phyloP scores from a whole-genome alignment of 352 stramenopile species.

The Elongisporangium anandrum region DNA sequence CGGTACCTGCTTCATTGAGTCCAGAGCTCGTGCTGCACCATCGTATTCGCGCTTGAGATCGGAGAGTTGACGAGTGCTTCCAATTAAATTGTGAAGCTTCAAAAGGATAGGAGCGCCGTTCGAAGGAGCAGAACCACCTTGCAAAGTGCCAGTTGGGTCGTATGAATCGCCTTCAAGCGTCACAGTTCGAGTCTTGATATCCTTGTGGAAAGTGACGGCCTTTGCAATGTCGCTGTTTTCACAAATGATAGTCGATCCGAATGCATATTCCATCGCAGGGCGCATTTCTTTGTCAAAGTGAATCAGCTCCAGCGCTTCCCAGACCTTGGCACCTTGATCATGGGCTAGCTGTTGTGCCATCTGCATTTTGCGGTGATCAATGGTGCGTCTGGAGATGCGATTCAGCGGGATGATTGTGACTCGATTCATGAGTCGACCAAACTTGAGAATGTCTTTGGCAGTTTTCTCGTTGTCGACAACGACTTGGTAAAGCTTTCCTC shows the following conservation, averaged over 20 bases:
- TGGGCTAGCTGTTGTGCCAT: slow-evolving; percentile 82
- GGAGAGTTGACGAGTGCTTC: slow-evolving; percentile 54
- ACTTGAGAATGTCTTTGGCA: slow-evolving; percentile 97
- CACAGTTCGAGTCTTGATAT: slow-evolving; percentile 95
- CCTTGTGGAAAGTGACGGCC: slow-evolving; percentile 81
- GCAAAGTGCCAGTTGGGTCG: slow-evolving; percentile 96
- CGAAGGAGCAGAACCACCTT: slow-evolving; percentile 83
- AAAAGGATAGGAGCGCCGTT: slow-evolving; percentile 72
- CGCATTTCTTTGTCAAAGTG: slow-evolving; percentile 94
- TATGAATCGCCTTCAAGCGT: slow-evolving; percentile 98
- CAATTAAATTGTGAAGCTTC: slow-evolving; percentile 79
- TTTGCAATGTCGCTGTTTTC: slow-evolving; percentile 91
- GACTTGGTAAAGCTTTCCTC: slow-evolving; percentile 98
- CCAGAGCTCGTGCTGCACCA: slow-evolving; percentile 46
- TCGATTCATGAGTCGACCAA: slow-evolving; percentile 93
- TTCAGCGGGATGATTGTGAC: slow-evolving; percentile 99
- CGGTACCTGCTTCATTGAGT: slow-evolving; percentile 64
- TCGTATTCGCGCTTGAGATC: slow-evolving; percentile 70
- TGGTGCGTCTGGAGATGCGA: slow-evolving; percentile 88
- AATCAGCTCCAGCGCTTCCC: slow-evolving; percentile 95
- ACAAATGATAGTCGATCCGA: slow-evolving; percentile 98
- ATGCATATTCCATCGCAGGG: slow-evolving; percentile 97
- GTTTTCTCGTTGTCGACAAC: slow-evolving; percentile 99
- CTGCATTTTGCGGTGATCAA: slow-evolving; percentile 72
- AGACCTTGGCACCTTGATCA: slow-evolving; percentile 87